A percentile compares a stretch with the other conserved stretches of the same genome.
phyloP scores from a whole-genome alignment of 306 rosid species.

The Carpinus fangiana region DNA sequence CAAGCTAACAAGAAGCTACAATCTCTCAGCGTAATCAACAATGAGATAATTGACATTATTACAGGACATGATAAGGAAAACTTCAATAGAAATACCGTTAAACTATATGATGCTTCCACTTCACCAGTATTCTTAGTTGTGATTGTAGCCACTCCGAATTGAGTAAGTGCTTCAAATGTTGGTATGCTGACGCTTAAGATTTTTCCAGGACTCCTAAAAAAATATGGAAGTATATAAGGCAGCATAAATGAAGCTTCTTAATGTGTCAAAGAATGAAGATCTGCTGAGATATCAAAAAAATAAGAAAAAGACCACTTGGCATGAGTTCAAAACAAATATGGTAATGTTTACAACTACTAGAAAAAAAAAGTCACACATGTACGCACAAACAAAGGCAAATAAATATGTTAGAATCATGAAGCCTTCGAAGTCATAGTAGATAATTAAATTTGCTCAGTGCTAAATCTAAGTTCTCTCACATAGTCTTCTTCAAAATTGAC shows the following conservation, averaged over 20 bases:
- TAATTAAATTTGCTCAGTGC: neutral
- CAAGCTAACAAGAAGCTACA: neutral
- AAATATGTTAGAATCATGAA: neutral
- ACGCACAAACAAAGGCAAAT: neutral
- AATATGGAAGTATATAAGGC: neutral
- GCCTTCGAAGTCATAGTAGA: neutral
- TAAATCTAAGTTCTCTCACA: neutral
- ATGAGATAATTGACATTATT: neutral
- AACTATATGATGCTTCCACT: slow-evolving; percentile 93
- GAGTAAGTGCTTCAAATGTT: slow-evolving; percentile 81
- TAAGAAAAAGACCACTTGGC: neutral
- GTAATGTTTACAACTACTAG: neutral
- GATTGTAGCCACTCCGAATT: slow-evolving; percentile 82
- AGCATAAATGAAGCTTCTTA: neutral
- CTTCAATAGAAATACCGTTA: slow-evolving; percentile 64
- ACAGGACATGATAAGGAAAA: slow-evolving; percentile 13
- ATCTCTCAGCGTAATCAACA: slow-evolving; percentile 6
- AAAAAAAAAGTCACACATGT: neutral
- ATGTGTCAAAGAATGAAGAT: neutral
- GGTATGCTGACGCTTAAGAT: slow-evolving; percentile 75
- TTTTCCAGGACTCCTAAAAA: slow-evolving; percentile 88
- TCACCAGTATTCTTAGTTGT: slow-evolving; percentile 83
- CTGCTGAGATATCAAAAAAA: neutral
- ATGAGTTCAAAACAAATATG: neutral
- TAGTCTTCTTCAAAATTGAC: neutral